These are phyloP conservation scores for Clarireedia sp. DNA, from an alignment of 2,329 filamentous ascomycete genomes.

Conservation along the genomic window DNA sequence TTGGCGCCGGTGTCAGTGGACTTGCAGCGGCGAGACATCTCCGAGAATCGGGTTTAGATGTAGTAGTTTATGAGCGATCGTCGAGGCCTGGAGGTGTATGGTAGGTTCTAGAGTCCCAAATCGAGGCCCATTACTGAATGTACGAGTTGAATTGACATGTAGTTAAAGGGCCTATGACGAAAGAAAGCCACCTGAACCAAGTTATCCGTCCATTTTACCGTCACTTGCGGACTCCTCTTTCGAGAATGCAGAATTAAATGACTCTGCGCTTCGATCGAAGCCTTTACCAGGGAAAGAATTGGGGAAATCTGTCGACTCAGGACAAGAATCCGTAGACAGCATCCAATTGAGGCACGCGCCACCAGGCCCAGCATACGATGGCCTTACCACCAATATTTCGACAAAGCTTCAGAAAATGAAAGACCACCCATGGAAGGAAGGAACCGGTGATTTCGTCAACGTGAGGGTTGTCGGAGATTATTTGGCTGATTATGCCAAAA, in stretches of 20 bases:
- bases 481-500: conserved; percentile 15
- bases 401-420: conserved; percentile 21
- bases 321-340: neutral
- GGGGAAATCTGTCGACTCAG: neutral
- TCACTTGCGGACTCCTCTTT: conserved; percentile 16
- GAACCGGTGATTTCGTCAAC: conserved; percentile 22
- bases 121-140: neutral
- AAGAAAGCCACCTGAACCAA: conserved; percentile 17
- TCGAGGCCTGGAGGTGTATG: conserved; percentile 47
- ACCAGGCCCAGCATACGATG: conserved; percentile 23
- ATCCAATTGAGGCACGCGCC: conserved; percentile 20
- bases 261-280: neutral
- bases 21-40: conserved; percentile 40
- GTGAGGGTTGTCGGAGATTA: conserved; percentile 19
- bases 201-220: conserved; percentile 19
- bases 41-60: conserved; percentile 37
- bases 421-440: conserved; percentile 20
- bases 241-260: neutral
- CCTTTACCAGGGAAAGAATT: neutral
- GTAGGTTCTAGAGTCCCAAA: conserved; percentile 19
- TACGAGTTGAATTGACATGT: neutral
- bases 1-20: conserved; percentile 45
- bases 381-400: conserved; percentile 23
- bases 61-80: conserved; percentile 47
- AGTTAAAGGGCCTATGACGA: conserved; percentile 21